Conservation (phyloP, 2,329 filamentous ascomycete species). For the Ophiocordyceps camponoti-saundersi region DNA sequence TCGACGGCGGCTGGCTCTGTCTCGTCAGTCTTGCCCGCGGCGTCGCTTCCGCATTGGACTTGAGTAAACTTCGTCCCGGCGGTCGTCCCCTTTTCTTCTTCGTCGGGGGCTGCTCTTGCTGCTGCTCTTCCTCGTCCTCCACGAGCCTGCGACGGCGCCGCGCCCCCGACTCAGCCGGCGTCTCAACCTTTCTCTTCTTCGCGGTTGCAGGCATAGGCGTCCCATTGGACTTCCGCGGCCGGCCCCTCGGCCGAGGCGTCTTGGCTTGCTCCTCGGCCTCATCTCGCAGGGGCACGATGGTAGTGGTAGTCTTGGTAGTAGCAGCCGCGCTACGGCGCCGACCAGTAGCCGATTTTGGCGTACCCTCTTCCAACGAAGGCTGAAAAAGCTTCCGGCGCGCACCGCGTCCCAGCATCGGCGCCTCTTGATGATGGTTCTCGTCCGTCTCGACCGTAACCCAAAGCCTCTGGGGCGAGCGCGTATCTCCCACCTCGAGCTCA, state of each 20-base stretch:
- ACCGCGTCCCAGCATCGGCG: constrained; percentile 9
- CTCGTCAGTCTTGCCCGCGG: constrained; percentile 10
- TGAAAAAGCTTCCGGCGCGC: constrained; percentile 25
- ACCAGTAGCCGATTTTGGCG: neutral
- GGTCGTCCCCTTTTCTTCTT: constrained; percentile 2
- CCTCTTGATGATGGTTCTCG: constrained; percentile 9
- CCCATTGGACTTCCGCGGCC: constrained; percentile 31
- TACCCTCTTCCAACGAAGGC: constrained; percentile 17
- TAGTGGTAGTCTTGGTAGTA: constrained; percentile 12
- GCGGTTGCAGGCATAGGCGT: constrained; percentile 29
- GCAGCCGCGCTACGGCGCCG: neutral
- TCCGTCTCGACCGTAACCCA: constrained; percentile 33
- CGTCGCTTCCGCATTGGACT: constrained; percentile 5
- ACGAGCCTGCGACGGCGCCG: constrained; percentile 15
- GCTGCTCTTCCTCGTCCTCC: constrained; percentile 10
- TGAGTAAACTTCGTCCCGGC: neutral
- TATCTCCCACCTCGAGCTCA: constrained; percentile 36
- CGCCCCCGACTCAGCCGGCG: constrained; percentile 20
- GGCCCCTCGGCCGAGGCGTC: constrained; percentile 25
- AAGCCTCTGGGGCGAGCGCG: constrained; percentile 31
- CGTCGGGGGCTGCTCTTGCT: neutral
- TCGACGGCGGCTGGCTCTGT: constrained; percentile 7
- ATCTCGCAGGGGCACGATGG: constrained; percentile 34
- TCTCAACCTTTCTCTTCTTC: constrained; percentile 29
- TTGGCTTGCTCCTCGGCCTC: constrained; percentile 12